Evolutionary conservation across 345 rosid species (phyloP).

Genomic region (Salix koriyanagi): DNA sequence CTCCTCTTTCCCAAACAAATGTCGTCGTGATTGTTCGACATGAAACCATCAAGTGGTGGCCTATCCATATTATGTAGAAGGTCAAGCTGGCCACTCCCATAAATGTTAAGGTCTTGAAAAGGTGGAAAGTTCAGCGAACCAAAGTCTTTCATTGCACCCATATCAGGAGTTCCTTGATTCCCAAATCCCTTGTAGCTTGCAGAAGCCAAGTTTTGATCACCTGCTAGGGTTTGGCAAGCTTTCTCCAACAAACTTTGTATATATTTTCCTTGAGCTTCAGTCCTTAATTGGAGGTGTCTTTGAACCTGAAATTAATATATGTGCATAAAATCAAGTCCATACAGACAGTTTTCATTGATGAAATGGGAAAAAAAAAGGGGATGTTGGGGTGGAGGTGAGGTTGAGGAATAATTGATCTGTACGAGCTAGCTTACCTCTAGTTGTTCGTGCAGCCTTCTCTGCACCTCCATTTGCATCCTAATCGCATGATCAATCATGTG

Average conservation of each 20-base stretch:
- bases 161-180: conserved; percentile 43
- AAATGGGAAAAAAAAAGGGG: neutral
- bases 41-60: conserved; percentile 44
- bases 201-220: conserved; percentile 51
- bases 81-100: conserved; percentile 54
- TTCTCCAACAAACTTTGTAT: conserved; percentile 94
- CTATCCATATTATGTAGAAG: conserved; percentile 64
- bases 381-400: neutral
- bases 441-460: conserved; percentile 95
- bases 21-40: conserved; percentile 35
- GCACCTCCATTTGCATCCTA: conserved; percentile 99
- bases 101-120: conserved; percentile 92
- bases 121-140: conserved; percentile 65
- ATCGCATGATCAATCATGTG: conserved; percentile 41
- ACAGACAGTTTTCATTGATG: neutral
- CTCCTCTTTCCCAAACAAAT: conserved; percentile 68
- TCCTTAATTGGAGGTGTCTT: conserved; percentile 90
- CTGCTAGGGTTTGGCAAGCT: conserved; percentile 89
- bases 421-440: conserved; percentile 55
- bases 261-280: conserved; percentile 98
- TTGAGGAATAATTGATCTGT: neutral
- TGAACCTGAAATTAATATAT: conserved; percentile 54
- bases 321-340: neutral
- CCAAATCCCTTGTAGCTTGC: conserved; percentile 49
- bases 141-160: conserved; percentile 38